Conservation (phyloP, 1,284 basidiomycete species). For the Tetrapyrgos nigripes region DNA sequence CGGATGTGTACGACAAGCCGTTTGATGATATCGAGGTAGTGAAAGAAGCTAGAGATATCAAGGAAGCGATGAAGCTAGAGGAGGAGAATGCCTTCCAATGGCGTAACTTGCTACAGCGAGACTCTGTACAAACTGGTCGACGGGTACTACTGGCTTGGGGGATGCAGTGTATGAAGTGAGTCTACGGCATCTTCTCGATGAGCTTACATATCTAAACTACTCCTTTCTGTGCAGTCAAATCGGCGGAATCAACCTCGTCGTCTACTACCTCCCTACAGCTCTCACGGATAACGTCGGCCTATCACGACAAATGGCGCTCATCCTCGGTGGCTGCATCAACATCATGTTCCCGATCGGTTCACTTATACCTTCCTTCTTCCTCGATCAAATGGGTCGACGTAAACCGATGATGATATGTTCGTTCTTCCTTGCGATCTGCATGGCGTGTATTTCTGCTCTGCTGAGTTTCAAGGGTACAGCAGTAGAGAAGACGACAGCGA, state of each 20-base stretch:
- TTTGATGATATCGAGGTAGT: neutral
- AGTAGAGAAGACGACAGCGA: slow-evolving; percentile 7
- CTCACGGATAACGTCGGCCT: slow-evolving; percentile 9
- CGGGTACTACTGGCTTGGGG: slow-evolving; percentile 13
- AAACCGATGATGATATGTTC: slow-evolving; percentile 8
- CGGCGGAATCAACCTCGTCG: slow-evolving; percentile 12
- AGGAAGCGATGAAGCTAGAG: slow-evolving; percentile 10
- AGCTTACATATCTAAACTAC: neutral
- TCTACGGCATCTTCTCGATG: neutral
- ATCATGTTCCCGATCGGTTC: slow-evolving; percentile 15
- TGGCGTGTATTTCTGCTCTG: slow-evolving; percentile 7
- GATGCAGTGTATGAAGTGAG: slow-evolving; percentile 14
- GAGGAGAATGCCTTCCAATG: slow-evolving; percentile 6
- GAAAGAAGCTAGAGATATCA: slow-evolving; percentile 5
- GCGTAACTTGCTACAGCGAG: slow-evolving; percentile 5
- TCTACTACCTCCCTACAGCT: slow-evolving; percentile 12
- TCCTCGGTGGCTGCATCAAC: slow-evolving; percentile 14
- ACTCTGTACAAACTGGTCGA: slow-evolving; percentile 9
- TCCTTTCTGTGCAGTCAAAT: slow-evolving; percentile 2
- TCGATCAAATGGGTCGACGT: slow-evolving; percentile 13
- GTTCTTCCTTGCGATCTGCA: slow-evolving; percentile 5
- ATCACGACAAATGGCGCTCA: slow-evolving; percentile 1
- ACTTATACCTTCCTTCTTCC: slow-evolving; percentile 7
- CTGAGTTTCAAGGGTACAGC: slow-evolving; percentile 11
- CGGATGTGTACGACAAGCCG: slow-evolving; percentile 1